A percentile compares a stretch with the other conserved stretches of the same genome.
Conservation (phyloP, 306 rosid genomes). For the Rosa persica region DNA sequence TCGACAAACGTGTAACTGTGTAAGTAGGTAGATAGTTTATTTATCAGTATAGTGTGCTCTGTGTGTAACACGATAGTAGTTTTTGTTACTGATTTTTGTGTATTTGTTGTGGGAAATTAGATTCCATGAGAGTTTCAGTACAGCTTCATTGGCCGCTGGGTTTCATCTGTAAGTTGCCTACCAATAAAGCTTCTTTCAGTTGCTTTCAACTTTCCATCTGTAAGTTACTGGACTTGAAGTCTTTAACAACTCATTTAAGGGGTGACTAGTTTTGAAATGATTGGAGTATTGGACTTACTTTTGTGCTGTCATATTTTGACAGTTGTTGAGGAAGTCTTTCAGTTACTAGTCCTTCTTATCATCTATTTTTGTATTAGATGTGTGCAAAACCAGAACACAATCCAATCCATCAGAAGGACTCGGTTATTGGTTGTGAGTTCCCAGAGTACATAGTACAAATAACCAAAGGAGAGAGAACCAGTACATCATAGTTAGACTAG, state of each 20-base stretch:
- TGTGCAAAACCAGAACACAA: not conserved
- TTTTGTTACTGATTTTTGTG: not conserved
- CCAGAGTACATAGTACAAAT: not conserved
- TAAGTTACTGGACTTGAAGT: not conserved
- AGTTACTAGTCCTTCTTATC: not conserved
- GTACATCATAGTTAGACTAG: no score
- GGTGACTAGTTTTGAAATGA: not conserved
- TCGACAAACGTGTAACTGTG: conserved; percentile 1
- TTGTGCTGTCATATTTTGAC: not conserved
- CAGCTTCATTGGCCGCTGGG: not conserved
- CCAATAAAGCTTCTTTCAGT: not conserved
- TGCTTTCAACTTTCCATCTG: not conserved
- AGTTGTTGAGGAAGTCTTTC: not conserved
- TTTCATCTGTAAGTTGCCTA: not conserved
- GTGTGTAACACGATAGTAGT: not conserved
- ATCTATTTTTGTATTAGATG: not conserved
- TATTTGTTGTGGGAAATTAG: conserved; percentile 10
- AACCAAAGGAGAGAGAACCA: not conserved
- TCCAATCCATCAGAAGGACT: not conserved
- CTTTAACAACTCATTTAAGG: not conserved
- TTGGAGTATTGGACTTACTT: not conserved
- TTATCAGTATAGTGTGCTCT: not conserved
- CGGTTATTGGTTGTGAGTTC: not conserved
- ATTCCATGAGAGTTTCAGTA: not conserved
- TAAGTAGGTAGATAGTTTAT: not conserved